A percentile compares a stretch with the other conserved stretches of the same genome.
Conservation (phyloP, 2,329 filamentous ascomycete genomes). For the Aspergillus persii region DNA sequence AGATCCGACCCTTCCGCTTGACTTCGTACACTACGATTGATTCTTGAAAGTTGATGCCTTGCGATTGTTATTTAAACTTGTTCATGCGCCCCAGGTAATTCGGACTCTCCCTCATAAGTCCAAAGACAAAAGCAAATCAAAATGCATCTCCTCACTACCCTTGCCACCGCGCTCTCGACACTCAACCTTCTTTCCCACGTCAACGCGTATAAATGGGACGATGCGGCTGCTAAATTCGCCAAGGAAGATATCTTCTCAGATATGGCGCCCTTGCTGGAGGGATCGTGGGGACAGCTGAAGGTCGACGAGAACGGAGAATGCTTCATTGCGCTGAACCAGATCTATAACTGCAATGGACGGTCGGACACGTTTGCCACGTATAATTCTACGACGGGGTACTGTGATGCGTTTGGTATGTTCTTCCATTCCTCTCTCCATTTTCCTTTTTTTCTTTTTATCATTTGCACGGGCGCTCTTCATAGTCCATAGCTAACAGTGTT, state of each 20-base stretch:
- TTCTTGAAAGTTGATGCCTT: no score
- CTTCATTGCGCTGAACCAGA: not conserved
- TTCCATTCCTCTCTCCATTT: no score
- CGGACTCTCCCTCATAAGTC: no score
- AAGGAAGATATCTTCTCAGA: not conserved
- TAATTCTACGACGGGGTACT: not conserved
- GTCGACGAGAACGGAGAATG: not conserved
- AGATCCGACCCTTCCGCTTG: not conserved
- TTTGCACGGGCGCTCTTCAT: no score
- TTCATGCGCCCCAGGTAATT: no score
- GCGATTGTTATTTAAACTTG: no score
- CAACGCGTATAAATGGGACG: not conserved
- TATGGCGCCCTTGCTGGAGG: not conserved
- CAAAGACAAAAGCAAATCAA: not conserved
- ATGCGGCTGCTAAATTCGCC: not conserved
- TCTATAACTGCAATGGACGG: not conserved
- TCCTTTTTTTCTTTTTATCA: no score
- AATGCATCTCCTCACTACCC: not conserved
- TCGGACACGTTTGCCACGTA: not conserved
- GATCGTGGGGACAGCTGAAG: not conserved
- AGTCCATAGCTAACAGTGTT: no score
- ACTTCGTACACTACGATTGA: no score
- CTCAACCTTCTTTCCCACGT: not conserved
- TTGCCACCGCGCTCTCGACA: not conserved
- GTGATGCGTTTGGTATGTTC: not conserved